A percentile compares a stretch with the other conserved stretches of the same genome.
These are phyloP conservation scores for Trifolium subterraneum DNA, from an alignment of 306 rosid species.

Conservation along the genomic window DNA sequence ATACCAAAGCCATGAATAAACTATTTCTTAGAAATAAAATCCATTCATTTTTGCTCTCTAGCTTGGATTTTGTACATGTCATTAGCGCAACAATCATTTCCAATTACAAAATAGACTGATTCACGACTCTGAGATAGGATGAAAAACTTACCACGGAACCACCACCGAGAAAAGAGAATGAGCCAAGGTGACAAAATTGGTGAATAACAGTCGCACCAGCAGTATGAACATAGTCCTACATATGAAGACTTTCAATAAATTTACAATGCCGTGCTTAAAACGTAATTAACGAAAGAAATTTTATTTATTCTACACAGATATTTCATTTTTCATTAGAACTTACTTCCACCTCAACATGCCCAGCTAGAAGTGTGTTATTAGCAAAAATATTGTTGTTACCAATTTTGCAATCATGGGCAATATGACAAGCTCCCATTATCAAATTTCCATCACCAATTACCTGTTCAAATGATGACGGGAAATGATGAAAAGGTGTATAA, in stretches of 20 bases:
- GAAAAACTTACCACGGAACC: constrained; percentile 85
- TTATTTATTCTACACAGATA: constrained; percentile 8
- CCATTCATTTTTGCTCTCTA: not conserved
- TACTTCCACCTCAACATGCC: constrained; percentile 91
- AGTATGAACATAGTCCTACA: constrained; percentile 86
- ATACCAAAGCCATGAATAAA: constrained; percentile 16
- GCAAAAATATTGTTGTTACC: constrained; percentile 84
- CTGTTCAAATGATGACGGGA: constrained; percentile 52
- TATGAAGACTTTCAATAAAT: constrained; percentile 42
- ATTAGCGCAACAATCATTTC: not conserved
- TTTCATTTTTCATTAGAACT: constrained; percentile 38
- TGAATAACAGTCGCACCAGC: constrained; percentile 87
- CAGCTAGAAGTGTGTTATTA: constrained; percentile 85
- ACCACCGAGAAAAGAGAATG: constrained; percentile 86
- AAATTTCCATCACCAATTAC: constrained; percentile 87
- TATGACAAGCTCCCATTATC: constrained; percentile 95
- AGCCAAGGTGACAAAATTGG: constrained; percentile 89
- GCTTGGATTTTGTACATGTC: not conserved
- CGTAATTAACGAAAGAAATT: constrained; percentile 7
- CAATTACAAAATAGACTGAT: constrained; percentile 31
- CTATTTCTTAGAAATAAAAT: not conserved
- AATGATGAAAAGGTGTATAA: constrained; percentile 32
- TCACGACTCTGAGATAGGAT: not conserved
- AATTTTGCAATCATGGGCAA: constrained; percentile 95
- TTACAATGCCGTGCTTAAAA: constrained; percentile 26